Percentiles rank a stretch among this genome's conserved stretches.
These are phyloP conservation scores for Schizosaccharomyces lindneri DNA, from an alignment of 805 yeast species.

Conservation along the genomic window DNA sequence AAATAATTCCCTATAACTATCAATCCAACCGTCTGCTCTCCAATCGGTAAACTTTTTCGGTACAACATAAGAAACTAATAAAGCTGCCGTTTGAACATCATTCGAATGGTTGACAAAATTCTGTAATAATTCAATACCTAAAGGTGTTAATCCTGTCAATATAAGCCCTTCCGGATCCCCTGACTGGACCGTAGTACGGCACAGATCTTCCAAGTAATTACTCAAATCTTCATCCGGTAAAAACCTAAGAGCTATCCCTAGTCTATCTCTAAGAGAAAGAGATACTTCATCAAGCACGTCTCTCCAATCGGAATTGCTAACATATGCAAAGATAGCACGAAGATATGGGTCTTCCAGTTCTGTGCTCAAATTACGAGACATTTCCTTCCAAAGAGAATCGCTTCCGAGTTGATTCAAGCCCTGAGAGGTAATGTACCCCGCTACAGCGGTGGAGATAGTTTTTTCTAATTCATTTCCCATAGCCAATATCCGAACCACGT, in stretches of 20 bases:
- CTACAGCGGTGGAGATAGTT: conserved; percentile 77
- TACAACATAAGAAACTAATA: conserved; percentile 54
- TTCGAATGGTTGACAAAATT: conserved; percentile 68
- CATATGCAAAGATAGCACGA: conserved; percentile 75
- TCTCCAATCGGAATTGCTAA: conserved; percentile 90
- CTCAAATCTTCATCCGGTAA: conserved; percentile 52
- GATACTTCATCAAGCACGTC: conserved; percentile 79
- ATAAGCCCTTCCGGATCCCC: conserved; percentile 86
- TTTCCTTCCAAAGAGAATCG: conserved; percentile 66
- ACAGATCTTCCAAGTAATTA: conserved; percentile 41
- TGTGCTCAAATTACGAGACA: conserved; percentile 67
- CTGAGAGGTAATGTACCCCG: conserved; percentile 58
- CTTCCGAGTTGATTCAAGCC: conserved; percentile 21
- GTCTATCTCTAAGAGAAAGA: conserved; percentile 61
- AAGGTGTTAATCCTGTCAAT: conserved; percentile 74
- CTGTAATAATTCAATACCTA: conserved; percentile 59
- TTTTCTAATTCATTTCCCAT: conserved; percentile 42
- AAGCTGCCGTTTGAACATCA: conserved; percentile 78
- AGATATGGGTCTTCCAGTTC: conserved; percentile 75
- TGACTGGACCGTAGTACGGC: conserved; percentile 39
- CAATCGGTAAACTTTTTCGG: conserved; percentile 60
- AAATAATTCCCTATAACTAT: conserved; percentile 37
- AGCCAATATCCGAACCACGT: conserved; percentile 58
- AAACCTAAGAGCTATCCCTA: conserved; percentile 76
- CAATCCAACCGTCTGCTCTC: conserved; percentile 58